Conservation (phyloP, 345 rosid genomes). For the Dimocarpus longan region DNA sequence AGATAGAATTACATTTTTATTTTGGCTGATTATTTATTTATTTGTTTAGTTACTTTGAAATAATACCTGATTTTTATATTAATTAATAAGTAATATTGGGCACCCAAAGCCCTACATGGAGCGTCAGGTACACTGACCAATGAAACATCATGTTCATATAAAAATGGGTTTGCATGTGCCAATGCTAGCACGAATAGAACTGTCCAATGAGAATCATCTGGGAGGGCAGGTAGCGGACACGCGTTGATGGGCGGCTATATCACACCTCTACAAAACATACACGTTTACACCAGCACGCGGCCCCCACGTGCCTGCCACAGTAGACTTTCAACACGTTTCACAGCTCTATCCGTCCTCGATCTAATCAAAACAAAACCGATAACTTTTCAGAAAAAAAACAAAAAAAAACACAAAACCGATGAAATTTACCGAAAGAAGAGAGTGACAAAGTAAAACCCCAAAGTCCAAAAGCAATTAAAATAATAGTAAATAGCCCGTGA, state of each 20-base stretch:
- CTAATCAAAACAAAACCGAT: not conserved
- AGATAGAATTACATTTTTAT: too few species aligned
- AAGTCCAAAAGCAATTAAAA: not conserved
- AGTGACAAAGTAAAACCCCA: not conserved
- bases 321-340: slow-evolving; percentile 18
- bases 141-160: not conserved
- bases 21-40: too few species aligned
- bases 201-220: slow-evolving; percentile 17
- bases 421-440: not conserved
- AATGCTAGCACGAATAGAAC: not conserved
- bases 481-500: slow-evolving; percentile 29
- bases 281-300: slow-evolving; percentile 22
- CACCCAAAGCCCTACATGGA: not conserved
- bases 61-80: not conserved
- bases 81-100: too few species aligned
- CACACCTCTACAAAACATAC: not conserved
- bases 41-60: too few species aligned
- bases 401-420: too few species aligned
- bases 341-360: not conserved
- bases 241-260: slow-evolving; percentile 24
- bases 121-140: not conserved
- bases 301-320: slow-evolving; percentile 27
- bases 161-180: not conserved
- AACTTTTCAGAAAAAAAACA: not conserved
- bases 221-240: slow-evolving; percentile 11